Evolutionary conservation across 1,139 yeast species (phyloP), one percentile per base, ranked within the genome.

Genomic region (Sugiyamaella pinicola): DNA sequence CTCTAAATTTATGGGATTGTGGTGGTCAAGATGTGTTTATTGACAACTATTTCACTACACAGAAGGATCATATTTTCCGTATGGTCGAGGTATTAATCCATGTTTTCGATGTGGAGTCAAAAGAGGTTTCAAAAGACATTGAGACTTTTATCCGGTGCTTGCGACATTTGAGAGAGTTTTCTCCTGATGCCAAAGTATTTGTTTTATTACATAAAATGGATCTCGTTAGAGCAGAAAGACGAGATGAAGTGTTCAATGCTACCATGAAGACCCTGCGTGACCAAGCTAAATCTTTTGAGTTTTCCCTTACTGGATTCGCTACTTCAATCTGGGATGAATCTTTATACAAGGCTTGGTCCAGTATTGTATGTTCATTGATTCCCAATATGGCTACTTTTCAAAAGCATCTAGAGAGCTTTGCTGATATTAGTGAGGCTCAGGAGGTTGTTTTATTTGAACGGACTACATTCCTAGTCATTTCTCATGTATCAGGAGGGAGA

Each of bases 301-400:
- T 89, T 71, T 76, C 82, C 54, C 74, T 90, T 42, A 80, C 81
- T n/a, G 97, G 98, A 7, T 91, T 90, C 67, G 93, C 97, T 5
- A 93, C 99, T 0, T 87, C 96, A 3, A 93, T 93, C 55, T 93
- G 99, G 99, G 98, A 93, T 70, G 99, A 93, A 69, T 84, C 95
- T 65, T 76, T 93, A 58, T 93, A 91, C 70, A 88, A 87, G 69
- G 99, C 99, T 0, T 93, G 99, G 99, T 87, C 96, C 3, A 87
- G 85, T 52, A 93, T 93, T 57, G 98, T 93, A 34, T 90, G 98
- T 66, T 87, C 97, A 2, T 77, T 93, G 61, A 91, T 93, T 56
- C 98, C 99, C 8, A 93, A 95, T 67, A 91, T 93, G 82, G 79
- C 82, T 48, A 72, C 83, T 15, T 87, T 90, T 67, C 93, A 91